These are phyloP conservation scores for Punica granatum DNA, from an alignment of 345 rosid species.

Conservation along the genomic window DNA sequence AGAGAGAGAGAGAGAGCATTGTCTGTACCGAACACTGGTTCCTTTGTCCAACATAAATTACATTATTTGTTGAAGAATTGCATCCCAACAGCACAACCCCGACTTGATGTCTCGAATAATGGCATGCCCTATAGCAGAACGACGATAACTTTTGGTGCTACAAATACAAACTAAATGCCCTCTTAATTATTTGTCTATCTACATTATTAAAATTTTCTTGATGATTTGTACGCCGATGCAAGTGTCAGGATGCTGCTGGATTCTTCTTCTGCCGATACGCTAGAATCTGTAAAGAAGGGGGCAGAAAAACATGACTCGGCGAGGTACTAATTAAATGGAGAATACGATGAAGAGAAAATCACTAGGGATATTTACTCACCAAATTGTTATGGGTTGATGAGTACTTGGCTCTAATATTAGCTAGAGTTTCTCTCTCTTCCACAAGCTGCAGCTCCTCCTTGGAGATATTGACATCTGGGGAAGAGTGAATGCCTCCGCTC, in stretches of 20 bases:
- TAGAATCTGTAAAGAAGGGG: conserved; percentile 24
- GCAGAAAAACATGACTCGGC: neutral
- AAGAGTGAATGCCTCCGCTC: neutral
- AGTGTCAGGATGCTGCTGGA: conserved; percentile 3
- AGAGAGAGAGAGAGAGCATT: too few relatives aligned
- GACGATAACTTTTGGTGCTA: too few relatives aligned
- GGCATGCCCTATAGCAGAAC: neutral
- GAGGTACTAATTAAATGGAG: neutral
- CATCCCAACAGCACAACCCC: neutral
- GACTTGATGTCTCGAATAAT: neutral
- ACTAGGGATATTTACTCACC: conserved; percentile 12
- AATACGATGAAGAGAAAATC: neutral
- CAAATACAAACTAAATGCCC: neutral
- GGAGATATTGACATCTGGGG: conserved; percentile 1
- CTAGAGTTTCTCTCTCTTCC: conserved; percentile 43
- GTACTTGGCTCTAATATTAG: conserved; percentile 24
- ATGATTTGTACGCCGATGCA: conserved; percentile 2
- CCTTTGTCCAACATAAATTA: neutral
- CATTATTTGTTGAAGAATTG: neutral
- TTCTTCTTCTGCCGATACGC: conserved; percentile 37
- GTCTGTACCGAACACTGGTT: neutral
- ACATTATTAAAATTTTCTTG: neutral
- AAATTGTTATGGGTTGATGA: conserved; percentile 17
- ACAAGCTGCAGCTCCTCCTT: conserved; percentile 32
- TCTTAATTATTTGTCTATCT: neutral